Evolutionary conservation across 1,139 yeast genomes (phyloP).

Genomic region (Diutina siamensis): DNA sequence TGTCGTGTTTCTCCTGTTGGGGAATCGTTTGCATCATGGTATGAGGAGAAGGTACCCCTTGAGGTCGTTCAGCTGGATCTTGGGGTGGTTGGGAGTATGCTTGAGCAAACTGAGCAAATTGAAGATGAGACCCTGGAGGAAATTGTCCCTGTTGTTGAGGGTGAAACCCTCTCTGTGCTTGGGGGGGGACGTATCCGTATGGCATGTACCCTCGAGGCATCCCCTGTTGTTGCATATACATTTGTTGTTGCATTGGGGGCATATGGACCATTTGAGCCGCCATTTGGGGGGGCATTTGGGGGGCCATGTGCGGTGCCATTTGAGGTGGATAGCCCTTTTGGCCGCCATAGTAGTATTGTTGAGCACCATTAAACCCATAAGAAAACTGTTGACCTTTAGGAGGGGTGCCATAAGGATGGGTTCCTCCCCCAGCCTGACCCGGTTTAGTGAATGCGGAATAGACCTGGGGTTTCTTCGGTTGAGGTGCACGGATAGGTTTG

Average conservation of each 20-base stretch:
- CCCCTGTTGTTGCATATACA: constrained; percentile 9
- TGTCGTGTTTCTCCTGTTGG: constrained; percentile 17
- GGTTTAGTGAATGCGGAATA: constrained; percentile 8
- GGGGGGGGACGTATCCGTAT: neutral
- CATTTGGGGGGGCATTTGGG: neutral
- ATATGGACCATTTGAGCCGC: neutral
- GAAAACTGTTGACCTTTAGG: constrained; percentile 5
- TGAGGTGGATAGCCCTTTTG: constrained; percentile 11
- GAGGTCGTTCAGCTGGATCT: neutral
- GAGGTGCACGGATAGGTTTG: neutral
- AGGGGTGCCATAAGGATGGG: constrained; percentile 8
- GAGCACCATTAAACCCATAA: constrained; percentile 3
- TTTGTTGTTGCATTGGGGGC: neutral
- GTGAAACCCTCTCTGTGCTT: neutral
- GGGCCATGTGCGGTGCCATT: neutral
- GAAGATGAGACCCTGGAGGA: neutral
- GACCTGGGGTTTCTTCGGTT: constrained; percentile 8
- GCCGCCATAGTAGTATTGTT: constrained; percentile 6
- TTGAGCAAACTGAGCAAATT: neutral
- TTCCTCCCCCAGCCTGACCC: constrained; percentile 9
- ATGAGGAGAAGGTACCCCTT: neutral
- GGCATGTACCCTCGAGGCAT: constrained; percentile 5
- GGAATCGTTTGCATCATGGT: constrained; percentile 28
- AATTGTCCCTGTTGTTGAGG: neutral
- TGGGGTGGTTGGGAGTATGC: neutral